Base-by-base conservation (phyloP, 768 basidiomycete genomes). In the Lentinula sp. region DNA sequence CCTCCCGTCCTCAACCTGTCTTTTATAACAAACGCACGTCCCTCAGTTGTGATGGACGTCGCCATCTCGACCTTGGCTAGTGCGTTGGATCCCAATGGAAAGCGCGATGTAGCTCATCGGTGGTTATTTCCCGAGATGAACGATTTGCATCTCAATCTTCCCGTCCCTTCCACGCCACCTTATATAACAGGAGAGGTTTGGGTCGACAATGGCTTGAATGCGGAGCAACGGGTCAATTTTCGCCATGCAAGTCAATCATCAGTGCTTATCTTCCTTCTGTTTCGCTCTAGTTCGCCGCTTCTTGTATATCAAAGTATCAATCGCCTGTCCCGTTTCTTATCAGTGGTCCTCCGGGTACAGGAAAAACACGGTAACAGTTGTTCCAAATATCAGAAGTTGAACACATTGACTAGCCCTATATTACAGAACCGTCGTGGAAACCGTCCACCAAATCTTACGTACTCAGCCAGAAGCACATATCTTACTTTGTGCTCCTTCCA, bases 291-390 rank as follows among this genome's bases (percentile, higher is more conserved):
- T 63, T 74, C 32, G 79, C 80, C 43, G 79, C 77, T 18, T 70
- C 72, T 49, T 74, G 77, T 7, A 75, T 81, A 33, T 72, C 79
- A 1, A 66, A 77, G 13, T 72, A 77, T 61, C 74, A 77, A 57
- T 80, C 75, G 15, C 73, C 76, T n/a, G 74, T 80, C 2, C 81
- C 80, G 0, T 79, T 78, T 60, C 66, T 82, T 2, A 81, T 82
- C 59, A 73, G 75, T 57, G 81, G 81, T 1, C 81, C 81, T 13
- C 79, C 81, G 16, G 81, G 81, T 0, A 82, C 81, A 18, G 81
- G 80, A 18, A 82, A 82, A 67, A 82, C 80, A n/a, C 75, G 77
- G 79, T 78, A 61, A 61, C 49, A 61, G 28, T 48, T 9, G 20
- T 56, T 15, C 28, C 28, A 51, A 35, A 9, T 35, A 23, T 15